Evolutionary conservation across 2,329 filamentous ascomycete species (phyloP).

Genomic region (Clarireedia monteithiana): DNA sequence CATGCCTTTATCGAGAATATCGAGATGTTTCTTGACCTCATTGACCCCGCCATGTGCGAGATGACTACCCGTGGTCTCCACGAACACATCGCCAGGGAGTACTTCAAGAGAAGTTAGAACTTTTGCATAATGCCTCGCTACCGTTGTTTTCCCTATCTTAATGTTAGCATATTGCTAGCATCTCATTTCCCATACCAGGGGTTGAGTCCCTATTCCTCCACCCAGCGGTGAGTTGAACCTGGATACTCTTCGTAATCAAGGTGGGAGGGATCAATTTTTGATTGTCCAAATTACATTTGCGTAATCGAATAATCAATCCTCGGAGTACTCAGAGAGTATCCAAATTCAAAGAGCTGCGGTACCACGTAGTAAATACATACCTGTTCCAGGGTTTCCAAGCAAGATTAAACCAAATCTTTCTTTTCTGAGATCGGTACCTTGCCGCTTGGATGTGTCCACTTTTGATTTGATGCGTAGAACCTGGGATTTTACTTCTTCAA

Average conservation of each 20-base stretch:
- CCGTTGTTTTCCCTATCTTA: constrained; percentile 63
- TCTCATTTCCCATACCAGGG: neutral
- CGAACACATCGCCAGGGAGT: constrained; percentile 51
- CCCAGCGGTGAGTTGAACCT: neutral
- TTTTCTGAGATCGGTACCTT: constrained; percentile 43
- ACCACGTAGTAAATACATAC: constrained; percentile 29
- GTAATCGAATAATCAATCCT: too few species aligned
- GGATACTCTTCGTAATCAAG: too few species aligned
- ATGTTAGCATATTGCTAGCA: constrained; percentile 30
- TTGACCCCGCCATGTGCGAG: constrained; percentile 55
- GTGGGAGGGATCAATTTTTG: too few species aligned
- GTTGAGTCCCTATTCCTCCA: neutral
- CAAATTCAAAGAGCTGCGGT: neutral
- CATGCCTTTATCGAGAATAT: constrained; percentile 50
- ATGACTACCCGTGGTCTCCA: constrained; percentile 61
- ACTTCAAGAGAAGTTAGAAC: constrained; percentile 56
- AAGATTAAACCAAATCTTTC: constrained; percentile 57
- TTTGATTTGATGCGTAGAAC: constrained; percentile 56
- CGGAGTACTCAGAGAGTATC: too few species aligned
- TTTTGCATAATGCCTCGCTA: constrained; percentile 61
- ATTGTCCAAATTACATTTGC: too few species aligned
- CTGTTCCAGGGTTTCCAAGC: constrained; percentile 69
- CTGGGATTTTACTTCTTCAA: constrained; percentile 59
- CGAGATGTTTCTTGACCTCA: constrained; percentile 48
- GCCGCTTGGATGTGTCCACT: constrained; percentile 52